These are phyloP conservation scores for Fusarium odoratissimum DNA, from an alignment of 2,329 filamentous ascomycete species.

Conservation along the genomic window DNA sequence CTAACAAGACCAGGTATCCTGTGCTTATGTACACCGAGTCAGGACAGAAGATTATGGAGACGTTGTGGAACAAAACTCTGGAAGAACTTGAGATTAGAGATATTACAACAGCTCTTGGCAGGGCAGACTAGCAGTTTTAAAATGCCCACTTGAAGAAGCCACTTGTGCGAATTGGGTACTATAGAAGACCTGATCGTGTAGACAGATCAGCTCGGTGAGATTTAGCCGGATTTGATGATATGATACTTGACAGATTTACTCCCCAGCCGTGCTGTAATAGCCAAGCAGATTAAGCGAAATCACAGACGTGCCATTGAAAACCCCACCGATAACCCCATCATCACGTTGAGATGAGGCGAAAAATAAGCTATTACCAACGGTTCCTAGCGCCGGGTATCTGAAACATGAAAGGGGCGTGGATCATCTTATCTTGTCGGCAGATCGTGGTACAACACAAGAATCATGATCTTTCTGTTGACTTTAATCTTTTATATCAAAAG, in stretches of 20 bases:
- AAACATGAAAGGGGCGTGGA: conserved; percentile 20
- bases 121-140: background rate
- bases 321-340: conserved; percentile 14
- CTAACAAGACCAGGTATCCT: conserved; percentile 4
- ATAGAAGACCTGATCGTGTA: background rate
- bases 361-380: conserved; percentile 5
- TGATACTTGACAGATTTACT: background rate
- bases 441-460: conserved; percentile 2
- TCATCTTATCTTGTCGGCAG: conserved; percentile 6
- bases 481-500: background rate
- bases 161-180: background rate
- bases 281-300: conserved; percentile 7
- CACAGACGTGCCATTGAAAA: background rate
- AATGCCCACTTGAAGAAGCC: background rate
- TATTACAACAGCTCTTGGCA: background rate
- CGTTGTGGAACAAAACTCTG: background rate
- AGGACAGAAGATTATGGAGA: conserved; percentile 1
- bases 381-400: conserved; percentile 34
- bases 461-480: background rate
- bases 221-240: background rate
- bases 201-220: background rate
- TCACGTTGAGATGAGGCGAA: background rate
- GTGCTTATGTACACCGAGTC: conserved; percentile 2
- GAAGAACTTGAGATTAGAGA: conserved; percentile 8
- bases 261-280: background rate